A percentile compares a stretch with the other conserved stretches of the same genome.
Evolutionary conservation across 306 rosid species (phyloP).

Genomic region (Fagus sylvatica): DNA sequence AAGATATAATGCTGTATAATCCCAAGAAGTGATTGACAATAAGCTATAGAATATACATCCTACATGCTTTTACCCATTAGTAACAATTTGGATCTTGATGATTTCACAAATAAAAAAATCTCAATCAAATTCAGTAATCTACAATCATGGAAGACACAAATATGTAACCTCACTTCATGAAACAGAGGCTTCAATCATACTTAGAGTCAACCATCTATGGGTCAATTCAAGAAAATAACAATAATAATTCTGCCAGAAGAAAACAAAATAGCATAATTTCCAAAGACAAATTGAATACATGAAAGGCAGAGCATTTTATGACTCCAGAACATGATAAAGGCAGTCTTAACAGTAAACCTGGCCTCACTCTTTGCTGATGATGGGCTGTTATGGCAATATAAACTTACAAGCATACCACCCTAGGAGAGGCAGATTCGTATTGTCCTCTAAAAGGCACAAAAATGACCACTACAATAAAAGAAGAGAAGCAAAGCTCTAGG

Average conservation of each 20-base stretch:
- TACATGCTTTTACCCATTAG: too few relatives aligned
- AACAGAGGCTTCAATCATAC: background rate
- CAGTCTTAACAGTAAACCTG: too few relatives aligned
- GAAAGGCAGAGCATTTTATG: background rate
- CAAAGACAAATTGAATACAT: background rate
- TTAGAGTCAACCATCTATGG: background rate
- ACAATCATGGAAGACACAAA: constrained; percentile 4
- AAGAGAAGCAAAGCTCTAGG: too few relatives aligned
- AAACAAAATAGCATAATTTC: background rate
- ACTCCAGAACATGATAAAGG: too few relatives aligned
- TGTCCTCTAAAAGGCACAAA: too few relatives aligned
- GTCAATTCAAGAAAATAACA: background rate
- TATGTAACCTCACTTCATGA: background rate
- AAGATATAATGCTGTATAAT: background rate
- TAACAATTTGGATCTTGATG: too few relatives aligned
- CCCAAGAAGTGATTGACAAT: background rate
- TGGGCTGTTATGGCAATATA: too few relatives aligned
- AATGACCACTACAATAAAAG: too few relatives aligned
- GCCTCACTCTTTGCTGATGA: too few relatives aligned
- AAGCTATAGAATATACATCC: background rate
- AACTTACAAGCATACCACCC: too few relatives aligned
- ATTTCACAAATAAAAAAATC: too few relatives aligned
- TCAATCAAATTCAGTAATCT: background rate
- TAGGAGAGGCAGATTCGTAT: too few relatives aligned
- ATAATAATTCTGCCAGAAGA: background rate